Base-by-base conservation (phyloP, 192 early-diverging fungal species). In the Haplosporangium gracile region DNA sequence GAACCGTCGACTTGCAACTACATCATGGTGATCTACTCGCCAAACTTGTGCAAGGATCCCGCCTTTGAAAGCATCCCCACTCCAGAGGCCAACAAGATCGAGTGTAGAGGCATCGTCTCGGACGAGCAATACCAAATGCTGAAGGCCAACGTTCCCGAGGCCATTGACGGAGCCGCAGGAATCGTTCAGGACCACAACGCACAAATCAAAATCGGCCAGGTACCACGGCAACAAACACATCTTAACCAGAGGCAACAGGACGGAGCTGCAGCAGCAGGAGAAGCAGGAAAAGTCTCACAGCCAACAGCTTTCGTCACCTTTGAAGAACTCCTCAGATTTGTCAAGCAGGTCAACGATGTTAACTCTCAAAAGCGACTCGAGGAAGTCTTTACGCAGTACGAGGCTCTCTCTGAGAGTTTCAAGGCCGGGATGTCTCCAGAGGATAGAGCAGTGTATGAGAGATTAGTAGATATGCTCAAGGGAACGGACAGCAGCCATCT, bases 1-100 rank as follows among this genome's bases (percentile, higher is more conserved):
- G 97, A 98, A 82, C 77, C 90, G 0, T 81, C 92, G 5, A 91
- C 90, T 0, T 98, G 97, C 87, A 88, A 91, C 53, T 98, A 98
- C 72, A 90, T 94, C 11, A 92, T 97, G 79, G 88, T 94, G n/a
- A 91, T 98, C 24, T 91, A 94, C 75, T 96, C 96, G 4, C 91
- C 93, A 5, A 87, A 89, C 13, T 90, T 97, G 32, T 98, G 97
- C 86, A 89, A 84, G 15, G 93, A 95, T 76, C 70, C 89, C 1
- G 83, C 90, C 32, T 93, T 95, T 80, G 88, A 84, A 71, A 87
- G 78, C 22, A 77, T 81, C 47, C 68, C 81, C 13, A 82, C 82
- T 0, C 87, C 91, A 32, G 77, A 88, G 7, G 85, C 92, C 38
- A 85, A 95, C 74, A 83, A 88, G 38, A 95, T 96, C 38, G 77